phyloP scores from a whole-genome alignment of 441 rosid genomes.

The Aquilaria agallochum region DNA sequence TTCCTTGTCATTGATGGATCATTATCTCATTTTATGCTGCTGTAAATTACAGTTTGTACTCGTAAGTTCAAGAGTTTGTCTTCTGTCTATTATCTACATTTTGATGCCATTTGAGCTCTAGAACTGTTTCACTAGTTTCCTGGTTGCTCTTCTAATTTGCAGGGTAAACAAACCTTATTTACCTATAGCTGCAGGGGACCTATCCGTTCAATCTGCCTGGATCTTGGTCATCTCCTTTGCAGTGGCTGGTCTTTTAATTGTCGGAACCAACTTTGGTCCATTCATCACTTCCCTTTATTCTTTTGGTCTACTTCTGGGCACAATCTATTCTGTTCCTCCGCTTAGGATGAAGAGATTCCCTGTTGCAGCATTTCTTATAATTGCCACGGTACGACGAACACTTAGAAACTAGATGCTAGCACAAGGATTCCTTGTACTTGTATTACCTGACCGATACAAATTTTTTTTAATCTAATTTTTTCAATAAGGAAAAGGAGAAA shows the following conservation, averaged over 20 bases:
- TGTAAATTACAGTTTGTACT: too few species aligned
- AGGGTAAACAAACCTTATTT: conserved; percentile 98
- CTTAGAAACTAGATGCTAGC: neutral
- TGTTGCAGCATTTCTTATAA: conserved; percentile 87
- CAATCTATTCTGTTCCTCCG: conserved; percentile 96
- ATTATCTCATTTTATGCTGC: too few species aligned
- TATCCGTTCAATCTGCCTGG: conserved; percentile 92
- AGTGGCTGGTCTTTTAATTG: conserved; percentile 64
- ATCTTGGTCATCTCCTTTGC: conserved; percentile 76
- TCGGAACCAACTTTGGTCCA: conserved; percentile 73
- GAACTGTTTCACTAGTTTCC: neutral
- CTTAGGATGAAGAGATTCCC: conserved; percentile 92
- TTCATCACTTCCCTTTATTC: conserved; percentile 79
- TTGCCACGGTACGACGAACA: conserved; percentile 62
- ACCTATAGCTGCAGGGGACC: conserved; percentile 99
- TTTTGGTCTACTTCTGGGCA: conserved; percentile 87
- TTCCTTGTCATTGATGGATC: too few species aligned
- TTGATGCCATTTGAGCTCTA: too few species aligned
- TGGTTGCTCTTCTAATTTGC: conserved; percentile 29
- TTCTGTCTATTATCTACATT: too few species aligned
- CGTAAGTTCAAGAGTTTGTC: too few species aligned
- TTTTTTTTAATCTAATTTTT: too few species aligned
- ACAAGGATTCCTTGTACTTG: too few species aligned
- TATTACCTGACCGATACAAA: too few species aligned
- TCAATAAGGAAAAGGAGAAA: too few species aligned